Evolutionary conservation across 2,329 filamentous ascomycete species (phyloP).

Genomic region (Talaromyces amestolkiae): DNA sequence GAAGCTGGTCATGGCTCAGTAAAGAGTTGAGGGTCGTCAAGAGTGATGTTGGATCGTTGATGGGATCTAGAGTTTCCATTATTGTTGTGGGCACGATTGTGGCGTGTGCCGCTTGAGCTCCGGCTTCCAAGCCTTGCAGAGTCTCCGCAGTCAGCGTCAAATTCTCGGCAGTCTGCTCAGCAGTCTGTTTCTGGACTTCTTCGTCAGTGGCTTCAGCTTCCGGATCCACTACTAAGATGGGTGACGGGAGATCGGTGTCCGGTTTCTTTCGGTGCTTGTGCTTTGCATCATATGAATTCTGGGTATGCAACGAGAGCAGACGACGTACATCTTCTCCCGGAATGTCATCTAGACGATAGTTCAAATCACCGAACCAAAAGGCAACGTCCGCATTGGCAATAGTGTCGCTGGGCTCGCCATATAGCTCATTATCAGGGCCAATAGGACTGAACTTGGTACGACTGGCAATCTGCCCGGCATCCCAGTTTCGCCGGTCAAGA

Average conservation of each 20-base stretch:
- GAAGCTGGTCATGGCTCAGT: constrained; percentile 84
- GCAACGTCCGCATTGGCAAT: constrained; percentile 90
- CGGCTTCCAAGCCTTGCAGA: background rate
- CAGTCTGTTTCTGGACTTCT: constrained; percentile 6
- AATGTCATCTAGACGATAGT: constrained; percentile 85
- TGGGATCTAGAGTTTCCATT: constrained; percentile 63
- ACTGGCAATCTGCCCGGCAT: constrained; percentile 72
- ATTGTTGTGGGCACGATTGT: constrained; percentile 20
- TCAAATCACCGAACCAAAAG: constrained; percentile 96
- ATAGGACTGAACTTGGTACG: constrained; percentile 78
- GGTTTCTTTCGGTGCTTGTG: constrained; percentile 35
- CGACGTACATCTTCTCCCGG: constrained; percentile 87
- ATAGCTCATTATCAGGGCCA: constrained; percentile 59
- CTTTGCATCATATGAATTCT: constrained; percentile 68
- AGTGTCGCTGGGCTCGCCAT: constrained; percentile 57
- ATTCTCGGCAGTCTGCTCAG: constrained; percentile 13
- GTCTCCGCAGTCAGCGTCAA: background rate
- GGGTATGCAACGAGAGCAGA: constrained; percentile 76
- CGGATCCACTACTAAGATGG: constrained; percentile 15
- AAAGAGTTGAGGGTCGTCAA: constrained; percentile 86
- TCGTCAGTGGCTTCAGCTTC: constrained; percentile 14
- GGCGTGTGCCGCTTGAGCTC: background rate
- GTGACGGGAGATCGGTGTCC: constrained; percentile 25
- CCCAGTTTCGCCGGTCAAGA: constrained; percentile 85
- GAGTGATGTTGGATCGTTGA: constrained; percentile 77